These are phyloP conservation scores for Boletus patriciae DNA, from an alignment of 768 basidiomycete species.

Conservation along the genomic window DNA sequence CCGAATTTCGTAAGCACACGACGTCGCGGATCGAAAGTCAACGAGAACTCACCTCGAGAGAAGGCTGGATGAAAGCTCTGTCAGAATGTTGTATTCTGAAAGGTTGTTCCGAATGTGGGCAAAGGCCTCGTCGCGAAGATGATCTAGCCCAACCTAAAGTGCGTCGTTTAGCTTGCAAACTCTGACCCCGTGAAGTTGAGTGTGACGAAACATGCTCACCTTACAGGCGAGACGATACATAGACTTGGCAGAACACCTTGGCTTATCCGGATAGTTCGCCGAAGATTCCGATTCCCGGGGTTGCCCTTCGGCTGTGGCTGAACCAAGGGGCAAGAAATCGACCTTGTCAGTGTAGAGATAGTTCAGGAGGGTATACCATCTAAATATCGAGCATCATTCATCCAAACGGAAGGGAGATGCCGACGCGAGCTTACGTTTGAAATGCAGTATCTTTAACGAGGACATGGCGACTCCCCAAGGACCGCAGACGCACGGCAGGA, in stretches of 20 bases:
- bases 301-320: not conserved
- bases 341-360: slow-evolving; percentile 41
- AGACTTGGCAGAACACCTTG: slow-evolving; percentile 42
- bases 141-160: slow-evolving; percentile 20
- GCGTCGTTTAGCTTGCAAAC: not conserved
- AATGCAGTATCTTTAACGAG: slow-evolving; percentile 31
- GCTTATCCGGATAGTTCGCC: not conserved
- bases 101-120: slow-evolving; percentile 16
- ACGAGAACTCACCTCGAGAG: slow-evolving; percentile 15
- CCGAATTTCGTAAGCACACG: not conserved
- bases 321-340: slow-evolving; percentile 33
- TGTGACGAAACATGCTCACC: slow-evolving; percentile 18
- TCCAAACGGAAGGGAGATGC: not conserved
- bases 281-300: not conserved
- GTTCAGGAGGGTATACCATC: slow-evolving; percentile 41
- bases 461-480: slow-evolving; percentile 20
- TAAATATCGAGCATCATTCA: slow-evolving; percentile 3
- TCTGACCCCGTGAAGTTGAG: too few species aligned
- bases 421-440: slow-evolving; percentile 20
- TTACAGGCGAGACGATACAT: slow-evolving; percentile 45
- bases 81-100: slow-evolving; percentile 23
- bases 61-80: slow-evolving; percentile 23
- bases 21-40: not conserved
- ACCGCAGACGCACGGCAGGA: slow-evolving; percentile 5
- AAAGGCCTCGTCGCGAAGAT: slow-evolving; percentile 21